Base-by-base conservation (phyloP, 345 rosid genomes). In the Arabis hirsuta region DNA sequence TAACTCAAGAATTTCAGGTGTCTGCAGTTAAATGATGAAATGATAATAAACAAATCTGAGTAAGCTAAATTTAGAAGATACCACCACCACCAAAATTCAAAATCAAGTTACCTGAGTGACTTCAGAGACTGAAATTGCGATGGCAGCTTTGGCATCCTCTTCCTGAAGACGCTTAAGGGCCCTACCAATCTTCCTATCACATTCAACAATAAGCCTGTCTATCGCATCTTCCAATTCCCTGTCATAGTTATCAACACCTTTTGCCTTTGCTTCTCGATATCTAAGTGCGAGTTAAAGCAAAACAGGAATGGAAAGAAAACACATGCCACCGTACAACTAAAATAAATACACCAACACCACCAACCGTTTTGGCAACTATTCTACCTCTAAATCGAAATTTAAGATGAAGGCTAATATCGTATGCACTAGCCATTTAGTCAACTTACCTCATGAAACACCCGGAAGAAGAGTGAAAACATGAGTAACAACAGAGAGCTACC, bases 101-200 rank as follows among this genome's bases (percentile, higher is more conserved):
- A 41, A 67, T 32, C 55, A 39, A 46, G 27, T 64, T 42, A 92
- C 97, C 93, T 74, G 98, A 13, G 98, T 92, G 79, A 92, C 98
- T 81, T 92, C 93, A 32, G 97, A 84, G 53, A 92, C 96, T 5
- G 96, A 88, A 75, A 92, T 92, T 9, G 98, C 98, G 70, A 92
- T 90, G 20, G 98, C 98, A 70, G 98, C 96, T 85, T 92, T 92
- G n/a, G 98, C 98, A 68, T 92, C 98, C 14, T 92, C 98, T 71
- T 89, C 96, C 76, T 92, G 96, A 55, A 92, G 96, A 65, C 98
- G 94, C 81, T 86, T 90, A 67, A 92, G 91, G 52, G 98, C 98
- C 76, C 98, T 84, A 46, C 83, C 83, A 55, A 92, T 92, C 83
- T 93, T 93, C 81, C 92, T 85, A 72, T 93, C 97, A 51, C 98